Percentiles rank a stretch among this genome's conserved stretches.
These are phyloP conservation scores for Phaeoacremonium minimum DNA, from an alignment of 2,329 filamentous ascomycete species.

Conservation along the genomic window DNA sequence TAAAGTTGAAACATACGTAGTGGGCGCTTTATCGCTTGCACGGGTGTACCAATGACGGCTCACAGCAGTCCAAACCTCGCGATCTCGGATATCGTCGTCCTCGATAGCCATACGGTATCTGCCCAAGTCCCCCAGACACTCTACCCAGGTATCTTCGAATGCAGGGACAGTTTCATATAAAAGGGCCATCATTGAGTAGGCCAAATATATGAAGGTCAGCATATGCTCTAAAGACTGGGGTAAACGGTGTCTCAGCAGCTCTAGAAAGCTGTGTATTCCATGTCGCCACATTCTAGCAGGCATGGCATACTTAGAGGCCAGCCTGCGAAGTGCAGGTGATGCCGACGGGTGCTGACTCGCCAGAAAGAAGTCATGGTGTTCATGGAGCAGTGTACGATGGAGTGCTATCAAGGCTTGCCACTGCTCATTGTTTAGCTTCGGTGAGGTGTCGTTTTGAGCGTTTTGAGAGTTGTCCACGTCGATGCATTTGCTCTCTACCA, in stretches of 20 bases:
- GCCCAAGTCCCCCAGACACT: constrained; percentile 82
- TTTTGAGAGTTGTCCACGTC: constrained; percentile 68
- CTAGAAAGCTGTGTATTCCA: constrained; percentile 81
- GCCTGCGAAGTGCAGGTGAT: constrained; percentile 56
- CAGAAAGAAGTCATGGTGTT: constrained; percentile 83
- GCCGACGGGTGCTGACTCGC: constrained; percentile 83
- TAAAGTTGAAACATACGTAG: no score
- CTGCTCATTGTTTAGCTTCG: constrained; percentile 58
- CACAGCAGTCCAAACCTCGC: constrained; percentile 78
- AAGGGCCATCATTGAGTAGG: constrained; percentile 86
- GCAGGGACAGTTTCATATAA: constrained; percentile 79
- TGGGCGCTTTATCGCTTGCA: constrained; percentile 72
- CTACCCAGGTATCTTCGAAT: constrained; percentile 89
- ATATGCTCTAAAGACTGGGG: constrained; percentile 82
- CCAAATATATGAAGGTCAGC: constrained; percentile 83
- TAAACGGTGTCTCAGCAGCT: constrained; percentile 68
- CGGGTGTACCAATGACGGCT: constrained; percentile 81
- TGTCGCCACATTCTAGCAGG: constrained; percentile 92
- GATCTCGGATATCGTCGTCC: constrained; percentile 68
- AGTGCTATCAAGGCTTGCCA: constrained; percentile 82
- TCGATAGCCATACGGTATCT: constrained; percentile 87
- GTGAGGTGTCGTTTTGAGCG: constrained; percentile 33
- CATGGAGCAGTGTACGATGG: constrained; percentile 75
- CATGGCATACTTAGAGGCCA: constrained; percentile 84
- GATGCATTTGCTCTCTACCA: constrained; percentile 85